Conservation (phyloP, 805 yeast species). For the Candida stauntonica region DNA sequence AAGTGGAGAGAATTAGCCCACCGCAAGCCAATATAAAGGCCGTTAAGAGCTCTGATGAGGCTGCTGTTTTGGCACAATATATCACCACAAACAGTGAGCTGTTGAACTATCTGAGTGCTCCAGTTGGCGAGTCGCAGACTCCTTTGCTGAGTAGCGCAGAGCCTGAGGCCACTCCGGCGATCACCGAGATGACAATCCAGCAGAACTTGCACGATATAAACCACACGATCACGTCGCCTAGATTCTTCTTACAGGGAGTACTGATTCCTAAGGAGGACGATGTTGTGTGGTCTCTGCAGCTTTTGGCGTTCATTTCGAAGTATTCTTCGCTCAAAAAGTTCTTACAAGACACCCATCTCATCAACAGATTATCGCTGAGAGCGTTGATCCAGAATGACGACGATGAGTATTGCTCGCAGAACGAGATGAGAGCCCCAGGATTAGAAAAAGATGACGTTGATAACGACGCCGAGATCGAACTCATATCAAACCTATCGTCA, state of each 20-base stretch:
- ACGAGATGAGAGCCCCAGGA: constrained; percentile 25
- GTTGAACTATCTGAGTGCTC: constrained; percentile 3
- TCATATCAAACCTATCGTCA: constrained; percentile 26
- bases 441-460: constrained; percentile 32
- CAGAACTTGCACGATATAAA: constrained; percentile 20
- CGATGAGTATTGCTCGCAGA: constrained; percentile 12
- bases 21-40: background rate
- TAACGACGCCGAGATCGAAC: constrained; percentile 37
- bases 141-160: background rate
- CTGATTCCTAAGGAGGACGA: constrained; percentile 92
- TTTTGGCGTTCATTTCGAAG: constrained; percentile 89
- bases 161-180: constrained; percentile 2
- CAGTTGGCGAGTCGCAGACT: no score
- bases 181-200: constrained; percentile 11
- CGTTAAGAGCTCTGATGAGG: no score
- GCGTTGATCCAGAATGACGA: constrained; percentile 20
- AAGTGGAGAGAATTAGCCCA: constrained; percentile 8
- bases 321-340: constrained; percentile 74
- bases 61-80: constrained; percentile 7
- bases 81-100: constrained; percentile 12
- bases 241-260: constrained; percentile 59
- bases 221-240: constrained; percentile 38
- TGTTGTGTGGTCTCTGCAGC: constrained; percentile 87
- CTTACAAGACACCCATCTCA: constrained; percentile 70
- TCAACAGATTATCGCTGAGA: constrained; percentile 62